phyloP scores from a whole-genome alignment of 2,329 filamentous ascomycete species.

The Alternaria novae-zelandiae region DNA sequence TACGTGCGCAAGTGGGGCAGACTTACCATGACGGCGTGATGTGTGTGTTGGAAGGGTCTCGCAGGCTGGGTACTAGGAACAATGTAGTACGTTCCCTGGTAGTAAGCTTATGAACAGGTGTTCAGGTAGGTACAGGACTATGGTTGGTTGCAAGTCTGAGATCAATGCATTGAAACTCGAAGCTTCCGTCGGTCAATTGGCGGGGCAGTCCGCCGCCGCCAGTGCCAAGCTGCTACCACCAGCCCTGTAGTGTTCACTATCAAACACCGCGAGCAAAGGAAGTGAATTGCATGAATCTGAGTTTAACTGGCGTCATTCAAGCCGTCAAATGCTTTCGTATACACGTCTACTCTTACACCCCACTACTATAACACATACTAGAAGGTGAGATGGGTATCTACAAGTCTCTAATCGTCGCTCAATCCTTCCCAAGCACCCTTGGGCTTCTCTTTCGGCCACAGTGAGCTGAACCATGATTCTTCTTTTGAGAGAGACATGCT shows the following conservation, averaged over 20 bases:
- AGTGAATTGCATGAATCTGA: not conserved
- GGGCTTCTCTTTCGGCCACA: constrained; percentile 44
- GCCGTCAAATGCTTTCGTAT: constrained; percentile 29
- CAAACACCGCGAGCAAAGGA: not conserved
- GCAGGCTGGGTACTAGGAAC: not conserved
- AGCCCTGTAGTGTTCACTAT: not conserved
- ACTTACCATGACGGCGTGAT: constrained; percentile 38
- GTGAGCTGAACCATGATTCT: constrained; percentile 35
- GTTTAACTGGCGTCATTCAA: constrained; percentile 18
- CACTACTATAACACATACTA: constrained; percentile 23
- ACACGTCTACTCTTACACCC: constrained; percentile 39
- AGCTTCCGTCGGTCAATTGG: constrained; percentile 31
- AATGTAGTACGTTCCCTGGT: not conserved
- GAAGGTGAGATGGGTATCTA: constrained; percentile 29
- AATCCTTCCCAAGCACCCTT: constrained; percentile 43
- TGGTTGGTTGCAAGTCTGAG: constrained; percentile 10
- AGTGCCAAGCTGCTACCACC: constrained; percentile 19
- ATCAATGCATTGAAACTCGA: constrained; percentile 24
- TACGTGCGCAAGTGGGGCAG: constrained; percentile 20
- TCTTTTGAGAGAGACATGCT: constrained; percentile 20
- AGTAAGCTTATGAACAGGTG: not conserved
- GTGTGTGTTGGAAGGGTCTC: constrained; percentile 2
- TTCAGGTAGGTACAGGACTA: not conserved
- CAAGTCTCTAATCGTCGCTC: constrained; percentile 31
- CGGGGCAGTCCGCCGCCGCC: constrained; percentile 15